Base-by-base conservation (phyloP, 805 yeast species). In the Saccharomyces paradoxus region DNA sequence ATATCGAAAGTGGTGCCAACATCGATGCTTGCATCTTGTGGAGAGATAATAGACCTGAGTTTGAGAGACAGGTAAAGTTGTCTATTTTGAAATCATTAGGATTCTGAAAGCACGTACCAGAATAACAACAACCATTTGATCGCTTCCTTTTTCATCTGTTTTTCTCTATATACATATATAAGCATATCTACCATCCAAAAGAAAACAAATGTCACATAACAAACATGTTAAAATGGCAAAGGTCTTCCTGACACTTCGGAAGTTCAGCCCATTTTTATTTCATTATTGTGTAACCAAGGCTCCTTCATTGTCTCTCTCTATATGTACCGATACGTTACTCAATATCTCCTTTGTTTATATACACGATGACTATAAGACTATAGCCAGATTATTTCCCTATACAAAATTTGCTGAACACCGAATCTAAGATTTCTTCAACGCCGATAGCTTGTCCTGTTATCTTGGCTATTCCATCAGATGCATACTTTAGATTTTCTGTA, bases 1-100 rank as follows among this genome's bases (percentile, higher is more conserved):
- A 94, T 66, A 86, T 88, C 31, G 97, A 92, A 70, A 87, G 96
- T 63, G 98, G 97, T 10, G 99, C 99, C 50, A 89, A 94, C 64
- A 79, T 83, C 53, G 87, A 82, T 60, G 87, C 87, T 10, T 77
- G 81, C 63, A 90, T 90, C 70, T 77, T 94, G 58, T 92, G 97
- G 96, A 79, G 99, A 70, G 96, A 89, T 60, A 77, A 89, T 68
- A 78, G 91, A 55, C 79, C 73, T 2, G 84, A 79, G 60, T 94
- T 82, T 67, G 80, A 85, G 61, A 71, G 73, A 54, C 80, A 78
- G 50, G 94, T 94, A 4, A 79, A 82, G 57, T 65, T 65, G 12
- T 88, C 87, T 60, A 92, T 91, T 6, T 73, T 82, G 50, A 81
- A 80, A 65, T 80, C 89, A 9, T 74, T 92, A 55, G 96, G 95